Evolutionary conservation across 192 early-diverging fungal species (phyloP), one percentile per base, ranked within the genome.

Genomic region (Backusella luteola): DNA sequence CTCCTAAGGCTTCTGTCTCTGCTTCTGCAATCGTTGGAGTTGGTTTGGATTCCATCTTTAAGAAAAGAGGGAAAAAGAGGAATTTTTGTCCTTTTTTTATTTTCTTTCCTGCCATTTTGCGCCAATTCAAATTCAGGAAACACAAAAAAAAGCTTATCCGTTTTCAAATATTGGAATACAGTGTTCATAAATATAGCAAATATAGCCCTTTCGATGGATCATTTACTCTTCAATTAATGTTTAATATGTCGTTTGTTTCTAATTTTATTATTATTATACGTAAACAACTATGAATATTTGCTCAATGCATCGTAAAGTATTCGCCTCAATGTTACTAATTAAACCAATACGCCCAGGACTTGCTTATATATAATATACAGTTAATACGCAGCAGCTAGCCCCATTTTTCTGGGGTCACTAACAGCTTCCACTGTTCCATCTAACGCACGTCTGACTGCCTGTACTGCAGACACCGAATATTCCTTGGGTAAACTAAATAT

Each of bases 361-460:
- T 39, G 38, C 38, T 7, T 12, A 39, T 39, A 71, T 17, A 44
- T 34, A 72, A 44, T 26, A 21, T 46, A 46, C 56, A 26, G 7
- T 44, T 73, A 81, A 69, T 81, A 81, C 0, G 76, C 80, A 35
- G 80, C 74, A 12, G 80, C 75, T 9, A 77, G 8, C 3, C 80
- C 80, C 15, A 36, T 70, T 23, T 81, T 81, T 73, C 80, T 52
- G 6, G 76, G 71, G 66, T 81, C 80, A 46, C 80, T 81, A 21
- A 69, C 80, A 11, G 72, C 80, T 63, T 68, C 67, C 0, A 77
- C 68, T n/a, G 17, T 70, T 14, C 80, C 80, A 46, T 81, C 53
- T 0, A 76, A 67, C 17, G 53, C 39, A 35, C 80, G 42, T 32
- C 66, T 66, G 26, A 81, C 76, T 11, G 34, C 71, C 21, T 81